Evolutionary conservation across 2,329 filamentous ascomycete genomes (phyloP).

Genomic region (Neodidymelliopsis sp.): DNA sequence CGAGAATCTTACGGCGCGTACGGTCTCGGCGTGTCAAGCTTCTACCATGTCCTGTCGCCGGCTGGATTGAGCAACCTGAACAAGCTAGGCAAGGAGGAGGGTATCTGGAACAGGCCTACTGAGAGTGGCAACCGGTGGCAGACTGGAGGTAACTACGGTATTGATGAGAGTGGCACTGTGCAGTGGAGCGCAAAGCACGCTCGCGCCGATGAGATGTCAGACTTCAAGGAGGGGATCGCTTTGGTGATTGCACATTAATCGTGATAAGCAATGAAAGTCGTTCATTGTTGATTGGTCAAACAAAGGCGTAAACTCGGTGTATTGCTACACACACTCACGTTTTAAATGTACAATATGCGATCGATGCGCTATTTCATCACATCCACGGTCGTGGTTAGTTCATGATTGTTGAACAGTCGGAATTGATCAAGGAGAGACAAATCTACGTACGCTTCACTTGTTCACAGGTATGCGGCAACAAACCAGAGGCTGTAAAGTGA

Average conservation of each 20-base stretch:
- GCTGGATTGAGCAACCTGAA: slow-evolving; percentile 65
- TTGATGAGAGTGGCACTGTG: slow-evolving; percentile 62
- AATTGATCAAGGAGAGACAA: too few relatives aligned
- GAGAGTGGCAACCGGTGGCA: slow-evolving; percentile 75
- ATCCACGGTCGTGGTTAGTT: too few relatives aligned
- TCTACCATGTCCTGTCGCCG: slow-evolving; percentile 70
- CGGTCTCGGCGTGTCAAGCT: slow-evolving; percentile 68
- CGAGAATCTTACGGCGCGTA: slow-evolving; percentile 69
- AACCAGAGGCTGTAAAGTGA: too few relatives aligned
- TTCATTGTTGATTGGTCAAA: not conserved
- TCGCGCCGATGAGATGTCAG: slow-evolving; percentile 62
- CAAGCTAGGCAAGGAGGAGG: slow-evolving; percentile 66
- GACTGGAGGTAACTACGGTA: slow-evolving; percentile 69
- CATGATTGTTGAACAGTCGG: too few relatives aligned
- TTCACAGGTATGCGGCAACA: too few relatives aligned
- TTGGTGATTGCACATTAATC: slow-evolving; percentile 16
- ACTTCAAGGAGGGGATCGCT: slow-evolving; percentile 59
- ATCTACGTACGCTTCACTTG: too few relatives aligned
- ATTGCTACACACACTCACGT: too few relatives aligned
- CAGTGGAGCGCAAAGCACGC: slow-evolving; percentile 59
- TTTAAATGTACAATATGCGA: too few relatives aligned
- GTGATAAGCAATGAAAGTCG: not conserved
- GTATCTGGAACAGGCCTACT: slow-evolving; percentile 70
- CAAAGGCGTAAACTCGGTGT: too few relatives aligned
- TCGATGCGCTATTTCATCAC: too few relatives aligned